Evolutionary conservation across 331 rosid genomes (phyloP), one percentile per base, ranked within the genome.

Genomic region (Quercus lobata): DNA sequence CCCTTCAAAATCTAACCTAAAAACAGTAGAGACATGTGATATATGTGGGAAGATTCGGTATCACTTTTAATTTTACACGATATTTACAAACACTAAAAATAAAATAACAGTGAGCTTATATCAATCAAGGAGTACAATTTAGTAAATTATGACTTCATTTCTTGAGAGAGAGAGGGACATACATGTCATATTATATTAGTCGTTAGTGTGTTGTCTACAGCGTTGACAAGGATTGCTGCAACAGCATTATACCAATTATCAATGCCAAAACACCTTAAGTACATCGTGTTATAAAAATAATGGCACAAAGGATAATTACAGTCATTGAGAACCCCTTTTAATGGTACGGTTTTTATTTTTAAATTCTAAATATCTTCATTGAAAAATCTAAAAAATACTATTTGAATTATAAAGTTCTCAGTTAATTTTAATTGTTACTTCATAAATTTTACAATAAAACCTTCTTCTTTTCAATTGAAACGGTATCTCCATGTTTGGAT

Each of bases 161-260:
- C 63, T n/a, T n/a, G 24, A 57, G 63, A n/a, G 16, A n/a, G 12
- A 9, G 12, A 41, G 63, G 22, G 29, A 52, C 1, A 30, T 3
- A 0, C 7, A 12, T 35, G 76, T 69, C 70, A 55, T 56, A 41
- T 78, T 57, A 71, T 37, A n/a, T 57, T 57, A 58, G 34, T 25
- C 9, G 8, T 46, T 10, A n/a, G 22, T 52, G 30, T 52, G 34
- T 19, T 75, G 70, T 69, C 37, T 5, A 19, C 30, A 19, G 46
- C 17, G 53, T 10, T 24, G 17, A 71, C 32, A 53, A 79, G 49
- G 79, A 79, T 70, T 58, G 65, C 70, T 34, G 11, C 74, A 37
- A 58, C 70, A 19, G 46, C 68, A 73, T 57, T 27, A 83, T 78
- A 53, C 77, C 83, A 71, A 61, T 76, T 34, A 46, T 60, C 66